These are phyloP conservation scores for Solanum aculeatissimum DNA, from an alignment of 305 asterid genomes.

Conservation along the genomic window DNA sequence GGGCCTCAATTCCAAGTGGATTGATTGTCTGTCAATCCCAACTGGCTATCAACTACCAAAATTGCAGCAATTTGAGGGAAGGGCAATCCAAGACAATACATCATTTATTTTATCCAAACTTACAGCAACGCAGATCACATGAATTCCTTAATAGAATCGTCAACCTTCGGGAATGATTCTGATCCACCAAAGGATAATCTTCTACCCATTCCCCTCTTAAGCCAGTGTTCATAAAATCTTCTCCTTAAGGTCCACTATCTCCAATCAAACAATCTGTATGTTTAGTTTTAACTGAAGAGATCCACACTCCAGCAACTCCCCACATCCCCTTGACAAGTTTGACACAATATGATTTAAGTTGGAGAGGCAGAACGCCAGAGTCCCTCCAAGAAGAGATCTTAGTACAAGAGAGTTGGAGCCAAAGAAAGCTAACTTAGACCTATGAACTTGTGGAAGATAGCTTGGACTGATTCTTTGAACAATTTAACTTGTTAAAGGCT, in stretches of 20 bases:
- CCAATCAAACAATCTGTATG: background rate
- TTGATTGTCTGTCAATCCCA: background rate
- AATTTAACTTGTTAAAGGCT: background rate
- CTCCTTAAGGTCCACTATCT: background rate
- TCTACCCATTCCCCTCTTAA: background rate
- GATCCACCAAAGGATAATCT: background rate
- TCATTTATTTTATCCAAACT: background rate
- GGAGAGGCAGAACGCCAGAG: background rate
- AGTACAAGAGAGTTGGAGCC: background rate
- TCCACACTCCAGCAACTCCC: background rate
- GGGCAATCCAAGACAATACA: background rate
- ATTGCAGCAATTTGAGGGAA: no score
- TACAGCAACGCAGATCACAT: background rate
- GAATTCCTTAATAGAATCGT: background rate
- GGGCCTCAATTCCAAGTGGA: background rate
- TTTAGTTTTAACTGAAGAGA: background rate
- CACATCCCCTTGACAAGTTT: no score
- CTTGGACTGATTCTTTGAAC: background rate
- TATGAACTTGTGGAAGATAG: background rate
- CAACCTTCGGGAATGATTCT: background rate
- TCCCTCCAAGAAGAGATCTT: background rate
- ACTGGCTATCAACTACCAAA: background rate
- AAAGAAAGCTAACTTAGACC: background rate
- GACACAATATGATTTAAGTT: no score
- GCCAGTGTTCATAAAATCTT: background rate